These are phyloP conservation scores for Cytospora piceicola DNA, from an alignment of 2,329 filamentous ascomycete species.

Conservation along the genomic window DNA sequence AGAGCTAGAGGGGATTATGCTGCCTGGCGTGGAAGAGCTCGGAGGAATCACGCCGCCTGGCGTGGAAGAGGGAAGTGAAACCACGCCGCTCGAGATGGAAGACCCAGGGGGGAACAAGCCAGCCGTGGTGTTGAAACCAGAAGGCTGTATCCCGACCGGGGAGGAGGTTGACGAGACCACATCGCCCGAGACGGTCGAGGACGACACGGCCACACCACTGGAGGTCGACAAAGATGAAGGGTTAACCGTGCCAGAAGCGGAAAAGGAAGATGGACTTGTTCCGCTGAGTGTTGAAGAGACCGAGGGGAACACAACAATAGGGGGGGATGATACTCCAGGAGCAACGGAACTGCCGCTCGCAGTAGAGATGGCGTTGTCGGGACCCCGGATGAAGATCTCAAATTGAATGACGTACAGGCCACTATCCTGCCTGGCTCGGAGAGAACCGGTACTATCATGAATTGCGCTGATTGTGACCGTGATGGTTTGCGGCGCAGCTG, in stretches of 20 bases:
- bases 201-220: not conserved
- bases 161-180: not conserved
- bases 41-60: no score
- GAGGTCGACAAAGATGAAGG: not conserved
- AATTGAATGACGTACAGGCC: conserved; percentile 2
- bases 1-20: no score
- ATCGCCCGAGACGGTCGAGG: not conserved
- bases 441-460: not conserved
- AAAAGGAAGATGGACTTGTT: not conserved
- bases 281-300: not conserved
- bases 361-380: not conserved
- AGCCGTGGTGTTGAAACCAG: no score
- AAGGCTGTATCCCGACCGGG: no score
- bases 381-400: not conserved
- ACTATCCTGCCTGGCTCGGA: conserved; percentile 4
- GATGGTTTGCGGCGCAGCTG: not conserved
- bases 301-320: not conserved
- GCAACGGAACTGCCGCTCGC: not conserved
- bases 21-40: no score
- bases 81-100: no score
- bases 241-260: not conserved
- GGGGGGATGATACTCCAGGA: not conserved
- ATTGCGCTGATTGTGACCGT: not conserved
- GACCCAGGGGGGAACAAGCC: no score
- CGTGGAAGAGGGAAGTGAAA: no score